Conservation (phyloP, 176 grass and related monocot species). For the Pontederia crassipes region DNA sequence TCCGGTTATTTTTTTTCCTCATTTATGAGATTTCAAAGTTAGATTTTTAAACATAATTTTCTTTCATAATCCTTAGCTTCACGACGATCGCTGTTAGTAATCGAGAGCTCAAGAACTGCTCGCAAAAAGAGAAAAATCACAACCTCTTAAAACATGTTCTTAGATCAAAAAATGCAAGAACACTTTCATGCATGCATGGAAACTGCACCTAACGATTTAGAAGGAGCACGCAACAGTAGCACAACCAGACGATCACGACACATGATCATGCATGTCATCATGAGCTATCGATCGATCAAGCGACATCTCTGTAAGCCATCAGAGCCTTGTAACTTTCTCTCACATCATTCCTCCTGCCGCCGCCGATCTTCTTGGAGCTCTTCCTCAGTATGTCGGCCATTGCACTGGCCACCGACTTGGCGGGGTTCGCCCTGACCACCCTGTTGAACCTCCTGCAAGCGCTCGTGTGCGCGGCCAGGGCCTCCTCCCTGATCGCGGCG, state of each 20-base stretch:
- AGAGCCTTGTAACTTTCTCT: not conserved
- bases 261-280: not conserved
- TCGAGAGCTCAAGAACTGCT: too few relatives aligned
- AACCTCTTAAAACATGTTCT: too few relatives aligned
- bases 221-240: too few relatives aligned
- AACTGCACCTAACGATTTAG: too few relatives aligned
- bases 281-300: not conserved
- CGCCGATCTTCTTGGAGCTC: not conserved
- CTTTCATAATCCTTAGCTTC: too few relatives aligned
- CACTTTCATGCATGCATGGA: too few relatives aligned
- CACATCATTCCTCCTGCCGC: not conserved
- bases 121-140: too few relatives aligned
- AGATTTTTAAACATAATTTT: too few relatives aligned
- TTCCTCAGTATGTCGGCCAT: not conserved
- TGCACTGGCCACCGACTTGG: constrained; percentile 21
- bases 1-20: too few relatives aligned
- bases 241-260: not conserved
- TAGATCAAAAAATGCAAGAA: too few relatives aligned
- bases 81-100: too few relatives aligned
- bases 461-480: constrained; percentile 40
- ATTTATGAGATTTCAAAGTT: too few relatives aligned
- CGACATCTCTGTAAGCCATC: not conserved
- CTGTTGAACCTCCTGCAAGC: constrained; percentile 71
- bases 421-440: constrained; percentile 70
- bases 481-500: constrained; percentile 1